phyloP scores from a whole-genome alignment of 140 eudicot genomes.

The Bidens hawaiensis region DNA sequence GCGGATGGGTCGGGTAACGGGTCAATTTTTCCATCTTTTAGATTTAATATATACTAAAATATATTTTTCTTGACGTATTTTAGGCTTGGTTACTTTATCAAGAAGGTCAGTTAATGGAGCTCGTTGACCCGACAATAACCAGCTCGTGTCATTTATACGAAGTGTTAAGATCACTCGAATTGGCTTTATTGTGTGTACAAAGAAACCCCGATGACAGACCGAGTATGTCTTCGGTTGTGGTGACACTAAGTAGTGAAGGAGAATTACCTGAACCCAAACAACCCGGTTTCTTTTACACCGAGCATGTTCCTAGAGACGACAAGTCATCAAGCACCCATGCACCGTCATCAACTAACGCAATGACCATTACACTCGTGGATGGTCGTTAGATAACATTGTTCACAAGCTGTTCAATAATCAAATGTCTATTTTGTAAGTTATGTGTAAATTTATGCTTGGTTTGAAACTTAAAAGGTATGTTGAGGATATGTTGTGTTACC shows the following conservation, averaged over 20 bases:
- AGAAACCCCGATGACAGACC: slow-evolving; percentile 48
- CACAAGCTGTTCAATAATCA: too few species aligned
- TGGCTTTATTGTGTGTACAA: slow-evolving; percentile 44
- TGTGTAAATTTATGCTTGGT: too few species aligned
- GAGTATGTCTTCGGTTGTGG: slow-evolving; percentile 47
- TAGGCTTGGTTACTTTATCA: slow-evolving; percentile 43
- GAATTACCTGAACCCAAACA: slow-evolving; percentile 37
- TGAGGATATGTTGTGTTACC: too few species aligned
- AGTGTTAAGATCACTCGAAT: slow-evolving; percentile 38
- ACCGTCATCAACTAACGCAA: slow-evolving; percentile 11
- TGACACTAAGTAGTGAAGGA: slow-evolving; percentile 38
- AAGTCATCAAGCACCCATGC: slow-evolving; percentile 24
- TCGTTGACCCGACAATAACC: slow-evolving; percentile 27
- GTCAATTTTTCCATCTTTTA: too few species aligned
- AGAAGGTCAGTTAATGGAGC: slow-evolving; percentile 33
- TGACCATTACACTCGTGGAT: slow-evolving; percentile 32
- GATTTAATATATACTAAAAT: too few species aligned
- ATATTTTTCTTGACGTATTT: background rate
- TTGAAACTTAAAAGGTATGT: too few species aligned
- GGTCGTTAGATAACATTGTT: slow-evolving; percentile 21
- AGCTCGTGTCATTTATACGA: slow-evolving; percentile 30
- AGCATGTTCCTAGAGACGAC: slow-evolving; percentile 25
- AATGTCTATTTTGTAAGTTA: background rate
- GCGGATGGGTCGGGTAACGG: background rate
- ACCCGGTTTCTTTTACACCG: slow-evolving; percentile 50